phyloP scores from a whole-genome alignment of 2,329 filamentous ascomycete genomes.

The Domatiomyces globalis region DNA sequence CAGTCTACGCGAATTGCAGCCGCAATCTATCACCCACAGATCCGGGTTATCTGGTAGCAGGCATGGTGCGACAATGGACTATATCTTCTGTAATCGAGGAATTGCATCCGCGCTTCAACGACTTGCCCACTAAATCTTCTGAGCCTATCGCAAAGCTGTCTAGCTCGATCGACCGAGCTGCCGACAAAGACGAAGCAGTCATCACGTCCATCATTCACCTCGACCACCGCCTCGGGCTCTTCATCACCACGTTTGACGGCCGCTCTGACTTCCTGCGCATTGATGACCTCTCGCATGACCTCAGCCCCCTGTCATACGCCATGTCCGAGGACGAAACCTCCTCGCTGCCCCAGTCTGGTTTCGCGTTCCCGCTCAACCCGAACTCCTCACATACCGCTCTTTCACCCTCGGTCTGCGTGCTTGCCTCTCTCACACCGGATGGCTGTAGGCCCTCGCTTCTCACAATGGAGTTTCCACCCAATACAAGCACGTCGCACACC shows the following conservation, averaged over 20 bases:
- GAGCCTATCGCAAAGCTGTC: background rate
- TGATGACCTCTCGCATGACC: conserved; percentile 34
- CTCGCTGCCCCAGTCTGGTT: conserved; percentile 58
- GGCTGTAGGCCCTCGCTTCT: background rate
- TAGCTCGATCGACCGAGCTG: conserved; percentile 3
- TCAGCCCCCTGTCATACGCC: conserved; percentile 7
- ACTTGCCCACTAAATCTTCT: conserved; percentile 35
- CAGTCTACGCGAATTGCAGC: conserved; percentile 53
- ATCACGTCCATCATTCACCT: conserved; percentile 3
- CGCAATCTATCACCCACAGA: conserved; percentile 38
- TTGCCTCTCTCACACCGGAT: conserved; percentile 25
- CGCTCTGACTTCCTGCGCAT: conserved; percentile 46
- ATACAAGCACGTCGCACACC: conserved; percentile 1
- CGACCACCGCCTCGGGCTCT: conserved; percentile 6
- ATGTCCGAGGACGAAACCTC: conserved; percentile 6
- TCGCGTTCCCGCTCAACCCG: conserved; percentile 48
- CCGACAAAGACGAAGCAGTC: conserved; percentile 12
- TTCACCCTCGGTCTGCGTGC: conserved; percentile 32
- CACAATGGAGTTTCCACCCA: conserved; percentile 20
- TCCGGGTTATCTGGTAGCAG: conserved; percentile 52
- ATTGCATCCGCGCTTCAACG: conserved; percentile 63
- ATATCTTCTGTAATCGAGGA: conserved; percentile 50
- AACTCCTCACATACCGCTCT: conserved; percentile 27
- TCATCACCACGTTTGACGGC: conserved; percentile 23
- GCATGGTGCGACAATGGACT: conserved; percentile 72